A percentile compares a stretch with the other conserved stretches of the same genome.
Conservation (phyloP, 1,139 yeast genomes). For the Suhomyces guaymorum region DNA sequence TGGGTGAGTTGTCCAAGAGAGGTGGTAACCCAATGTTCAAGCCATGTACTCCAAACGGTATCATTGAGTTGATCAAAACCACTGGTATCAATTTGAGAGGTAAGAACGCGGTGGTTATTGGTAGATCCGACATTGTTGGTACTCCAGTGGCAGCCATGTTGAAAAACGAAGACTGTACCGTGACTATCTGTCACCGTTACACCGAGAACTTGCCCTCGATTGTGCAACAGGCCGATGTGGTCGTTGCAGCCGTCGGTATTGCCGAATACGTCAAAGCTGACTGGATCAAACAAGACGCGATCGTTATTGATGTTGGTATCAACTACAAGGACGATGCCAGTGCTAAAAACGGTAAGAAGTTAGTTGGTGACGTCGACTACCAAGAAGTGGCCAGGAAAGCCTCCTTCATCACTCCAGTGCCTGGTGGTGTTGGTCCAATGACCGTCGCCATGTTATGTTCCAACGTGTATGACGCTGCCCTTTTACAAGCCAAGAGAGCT, state of each 20-base stretch:
- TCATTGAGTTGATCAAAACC: constrained; percentile 64
- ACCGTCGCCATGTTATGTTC: constrained; percentile 89
- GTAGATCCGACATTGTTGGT: constrained; percentile 96
- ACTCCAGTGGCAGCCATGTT: constrained; percentile 85
- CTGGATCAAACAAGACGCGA: constrained; percentile 82
- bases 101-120: constrained; percentile 87
- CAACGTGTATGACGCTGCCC: constrained; percentile 67
- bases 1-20: constrained; percentile 73
- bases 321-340: constrained; percentile 71
- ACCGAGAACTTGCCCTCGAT: constrained; percentile 53
- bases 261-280: constrained; percentile 83
- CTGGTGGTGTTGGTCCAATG: constrained; percentile 99
- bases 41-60: constrained; percentile 83
- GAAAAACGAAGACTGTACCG: constrained; percentile 79
- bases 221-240: constrained; percentile 77
- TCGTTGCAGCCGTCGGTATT: constrained; percentile 88
- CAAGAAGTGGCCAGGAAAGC: constrained; percentile 67
- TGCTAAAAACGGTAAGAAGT: constrained; percentile 72
- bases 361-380: constrained; percentile 94
- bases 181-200: constrained; percentile 69
- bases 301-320: constrained; percentile 95
- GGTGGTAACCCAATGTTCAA: constrained; percentile 70
- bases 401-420: constrained; percentile 87
- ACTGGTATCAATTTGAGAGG: constrained; percentile 62
- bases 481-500: constrained; percentile 50